Base-by-base conservation (phyloP, 768 basidiomycete genomes). In the Cytidiella melzeri region DNA sequence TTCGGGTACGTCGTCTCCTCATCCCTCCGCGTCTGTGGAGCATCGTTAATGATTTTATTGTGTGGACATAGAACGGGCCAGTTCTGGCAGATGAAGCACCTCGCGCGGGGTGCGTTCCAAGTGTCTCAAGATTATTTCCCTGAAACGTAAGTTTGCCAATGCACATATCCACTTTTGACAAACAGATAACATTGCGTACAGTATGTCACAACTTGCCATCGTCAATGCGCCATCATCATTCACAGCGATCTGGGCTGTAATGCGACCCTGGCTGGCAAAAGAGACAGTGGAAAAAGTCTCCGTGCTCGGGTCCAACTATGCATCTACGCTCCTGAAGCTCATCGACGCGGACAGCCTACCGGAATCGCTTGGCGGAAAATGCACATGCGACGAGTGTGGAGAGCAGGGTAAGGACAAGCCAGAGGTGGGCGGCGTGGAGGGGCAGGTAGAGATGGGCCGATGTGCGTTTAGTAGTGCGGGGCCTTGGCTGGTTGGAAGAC, bases 81-180 rank as follows among this genome's bases (percentile, higher is more conserved):
- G 55, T 89, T 87, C 58, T 89, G 86, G 86, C 79, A 86, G 57
- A 80, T 86, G 70, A 85, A 82, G 61, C 67, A 73, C 39, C 69
- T 87, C n/a, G 74, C 74, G 20, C 71, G 78, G 43, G 67, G 64
- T 43, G 78, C 81, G 5, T 84, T 88, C 62, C 84, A 87, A 55
- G 71, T 88, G 48, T 87, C 84, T 1, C 86, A 88, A 63, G 83
- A 86, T 56, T 88, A 84, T 64, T 88, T 74, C 54, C 86, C 86
- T 1, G 86, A 89, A 61, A 81, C 82, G 84, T 87, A 60, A 46
- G 77, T 60, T 21, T n/a, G 38, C 19, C 21, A 15, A 36, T 20
- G 21, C 38, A 25, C 5, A 11, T 34, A 7, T 5, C 44, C 28
- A 4, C 23, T 40, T 42, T 3, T 19, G 47, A 44, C 5, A 26